Evolutionary conservation across 2,329 filamentous ascomycete genomes (phyloP).

Genomic region (Ceratocystiopsis minuta): DNA sequence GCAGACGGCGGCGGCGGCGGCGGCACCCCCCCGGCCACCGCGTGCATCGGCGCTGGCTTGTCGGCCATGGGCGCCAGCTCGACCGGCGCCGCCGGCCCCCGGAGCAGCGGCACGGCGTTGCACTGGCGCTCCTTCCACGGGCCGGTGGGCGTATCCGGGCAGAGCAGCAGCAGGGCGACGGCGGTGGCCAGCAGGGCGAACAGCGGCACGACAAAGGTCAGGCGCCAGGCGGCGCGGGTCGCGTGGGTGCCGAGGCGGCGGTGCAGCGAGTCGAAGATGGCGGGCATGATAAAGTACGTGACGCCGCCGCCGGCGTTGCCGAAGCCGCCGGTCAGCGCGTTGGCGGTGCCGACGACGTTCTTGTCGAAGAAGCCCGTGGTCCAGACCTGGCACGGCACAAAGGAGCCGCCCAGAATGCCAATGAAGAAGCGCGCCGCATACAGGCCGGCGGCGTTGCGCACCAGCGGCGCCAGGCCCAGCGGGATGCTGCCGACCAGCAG

Average conservation of each 20-base stretch:
- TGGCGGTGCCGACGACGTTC: slow-evolving; percentile 76
- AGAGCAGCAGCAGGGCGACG: slow-evolving; percentile 51
- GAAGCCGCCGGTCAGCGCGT: slow-evolving; percentile 67
- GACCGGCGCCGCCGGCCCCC: no score
- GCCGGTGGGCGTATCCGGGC: slow-evolving; percentile 67
- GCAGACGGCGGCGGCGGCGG: no score
- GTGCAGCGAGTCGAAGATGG: slow-evolving; percentile 64
- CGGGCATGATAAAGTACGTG: slow-evolving; percentile 88
- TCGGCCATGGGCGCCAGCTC: no score
- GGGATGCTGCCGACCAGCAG: slow-evolving; percentile 67
- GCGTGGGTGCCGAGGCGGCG: slow-evolving; percentile 33
- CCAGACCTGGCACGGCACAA: slow-evolving; percentile 84
- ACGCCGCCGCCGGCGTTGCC: slow-evolving; percentile 81
- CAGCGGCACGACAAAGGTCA: slow-evolving; percentile 71
- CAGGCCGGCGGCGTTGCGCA: slow-evolving; percentile 49
- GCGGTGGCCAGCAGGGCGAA: slow-evolving; percentile 52
- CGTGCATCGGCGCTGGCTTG: no score
- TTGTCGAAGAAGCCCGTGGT: slow-evolving; percentile 87
- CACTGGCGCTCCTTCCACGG: slow-evolving; percentile 55
- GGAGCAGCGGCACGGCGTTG: no score
- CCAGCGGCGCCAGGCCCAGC: slow-evolving; percentile 62
- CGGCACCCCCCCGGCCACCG: no score
- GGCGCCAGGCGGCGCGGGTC: slow-evolving; percentile 59
- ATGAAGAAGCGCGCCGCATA: slow-evolving; percentile 63
- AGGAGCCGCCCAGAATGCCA: slow-evolving; percentile 58